phyloP scores from a whole-genome alignment of 345 rosid species.

The Trapa incisa region DNA sequence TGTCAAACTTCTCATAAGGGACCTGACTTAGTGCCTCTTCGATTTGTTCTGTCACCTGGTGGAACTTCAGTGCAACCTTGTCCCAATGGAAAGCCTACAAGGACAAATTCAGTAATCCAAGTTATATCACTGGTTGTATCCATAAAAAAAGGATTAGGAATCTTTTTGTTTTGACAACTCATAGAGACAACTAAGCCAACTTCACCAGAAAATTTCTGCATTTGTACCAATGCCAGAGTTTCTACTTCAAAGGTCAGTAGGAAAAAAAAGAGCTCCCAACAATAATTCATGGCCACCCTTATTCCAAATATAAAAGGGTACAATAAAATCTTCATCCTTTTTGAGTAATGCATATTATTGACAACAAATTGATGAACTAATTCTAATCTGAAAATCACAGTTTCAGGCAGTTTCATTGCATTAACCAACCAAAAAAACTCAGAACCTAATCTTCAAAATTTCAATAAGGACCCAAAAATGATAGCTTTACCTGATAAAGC shows the following conservation, averaged over 20 bases:
- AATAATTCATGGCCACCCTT: background rate
- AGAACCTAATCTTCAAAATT: background rate
- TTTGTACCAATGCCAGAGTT: background rate
- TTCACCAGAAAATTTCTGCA: background rate
- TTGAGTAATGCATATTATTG: background rate
- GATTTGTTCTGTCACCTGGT: conserved; percentile 41
- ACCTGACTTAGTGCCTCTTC: conserved; percentile 63
- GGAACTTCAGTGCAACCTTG: conserved; percentile 33
- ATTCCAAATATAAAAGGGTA: background rate
- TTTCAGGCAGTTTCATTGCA: background rate
- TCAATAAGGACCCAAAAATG: conserved; percentile 9
- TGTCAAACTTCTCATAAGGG: conserved; percentile 39
- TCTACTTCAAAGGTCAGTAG: background rate
- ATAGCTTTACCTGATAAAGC: conserved; percentile 47
- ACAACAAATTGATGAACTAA: background rate
- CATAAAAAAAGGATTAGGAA: background rate
- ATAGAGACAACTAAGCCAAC: background rate
- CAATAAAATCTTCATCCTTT: background rate
- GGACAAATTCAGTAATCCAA: background rate
- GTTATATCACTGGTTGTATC: background rate
- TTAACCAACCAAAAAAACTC: background rate
- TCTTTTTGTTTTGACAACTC: background rate
- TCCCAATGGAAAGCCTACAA: conserved; percentile 48
- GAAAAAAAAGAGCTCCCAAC: background rate
- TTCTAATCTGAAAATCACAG: background rate